Conservation (phyloP, 345 rosid species). For the Dimocarpus longan region DNA sequence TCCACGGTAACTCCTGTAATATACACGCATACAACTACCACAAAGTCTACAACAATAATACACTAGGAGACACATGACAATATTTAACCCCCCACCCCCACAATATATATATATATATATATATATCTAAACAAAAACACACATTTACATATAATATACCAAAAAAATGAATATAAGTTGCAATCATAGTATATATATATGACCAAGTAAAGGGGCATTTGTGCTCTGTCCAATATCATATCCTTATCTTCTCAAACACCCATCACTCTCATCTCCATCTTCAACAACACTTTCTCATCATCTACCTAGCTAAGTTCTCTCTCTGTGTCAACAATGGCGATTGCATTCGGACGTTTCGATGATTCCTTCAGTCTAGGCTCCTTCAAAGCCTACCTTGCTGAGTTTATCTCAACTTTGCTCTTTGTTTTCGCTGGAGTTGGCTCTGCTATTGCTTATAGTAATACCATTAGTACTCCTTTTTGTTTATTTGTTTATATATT, state of each 20-base stretch:
- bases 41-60: background rate
- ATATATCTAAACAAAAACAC: background rate
- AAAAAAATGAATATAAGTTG: background rate
- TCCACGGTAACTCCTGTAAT: background rate
- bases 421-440: slow-evolving; percentile 96
- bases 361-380: slow-evolving; percentile 85
- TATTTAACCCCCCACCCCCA: background rate
- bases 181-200: background rate
- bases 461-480: background rate
- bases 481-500: background rate
- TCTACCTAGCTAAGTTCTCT: background rate
- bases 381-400: slow-evolving; percentile 81
- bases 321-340: slow-evolving; percentile 35
- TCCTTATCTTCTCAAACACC: background rate
- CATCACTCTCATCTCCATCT: background rate
- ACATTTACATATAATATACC: background rate
- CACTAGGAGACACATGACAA: background rate
- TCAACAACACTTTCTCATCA: background rate
- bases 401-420: slow-evolving; percentile 92
- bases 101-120: no score
- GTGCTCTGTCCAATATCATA: slow-evolving; percentile 6
- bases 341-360: slow-evolving; percentile 82
- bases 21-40: background rate
- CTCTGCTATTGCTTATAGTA: slow-evolving; percentile 89
- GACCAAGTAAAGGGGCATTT: slow-evolving; percentile 11